Evolutionary conservation across 1,139 yeast species (phyloP).

Genomic region (Suhomyces bokatorum): DNA sequence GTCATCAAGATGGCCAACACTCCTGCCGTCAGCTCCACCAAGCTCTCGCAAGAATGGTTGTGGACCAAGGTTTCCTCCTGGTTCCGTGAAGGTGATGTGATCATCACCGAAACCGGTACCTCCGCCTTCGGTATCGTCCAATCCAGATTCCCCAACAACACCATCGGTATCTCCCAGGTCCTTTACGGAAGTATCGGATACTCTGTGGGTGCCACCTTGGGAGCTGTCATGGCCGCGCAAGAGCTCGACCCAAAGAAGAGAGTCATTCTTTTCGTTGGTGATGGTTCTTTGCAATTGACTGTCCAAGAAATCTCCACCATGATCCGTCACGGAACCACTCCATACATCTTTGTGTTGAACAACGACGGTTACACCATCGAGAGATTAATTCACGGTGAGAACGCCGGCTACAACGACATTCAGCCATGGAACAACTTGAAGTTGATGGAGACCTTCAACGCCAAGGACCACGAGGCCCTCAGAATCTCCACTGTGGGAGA

Average conservation of each 20-base stretch:
- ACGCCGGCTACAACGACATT: constrained; percentile 74
- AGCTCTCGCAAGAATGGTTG: constrained; percentile 36
- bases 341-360: constrained; percentile 74
- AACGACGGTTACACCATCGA: constrained; percentile 92
- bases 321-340: constrained; percentile 66
- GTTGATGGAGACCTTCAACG: constrained; percentile 71
- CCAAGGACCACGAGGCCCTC: constrained; percentile 56
- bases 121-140: constrained; percentile 45
- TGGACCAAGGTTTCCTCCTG: constrained; percentile 36
- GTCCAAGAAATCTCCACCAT: constrained; percentile 85
- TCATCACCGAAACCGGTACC: constrained; percentile 43
- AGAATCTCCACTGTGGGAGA: constrained; percentile 67
- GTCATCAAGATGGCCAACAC: constrained; percentile 35
- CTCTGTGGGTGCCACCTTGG: constrained; percentile 34
- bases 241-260: constrained; percentile 70
- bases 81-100: constrained; percentile 39
- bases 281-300: constrained; percentile 86
- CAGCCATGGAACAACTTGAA: constrained; percentile 80
- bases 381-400: constrained; percentile 80
- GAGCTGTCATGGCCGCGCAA: constrained; percentile 44
- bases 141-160: constrained; percentile 35
- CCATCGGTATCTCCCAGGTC: constrained; percentile 41
- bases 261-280: constrained; percentile 83
- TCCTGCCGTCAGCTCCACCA: constrained; percentile 20
- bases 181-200: constrained; percentile 37